Percentiles rank a stretch among this genome's conserved stretches.
Conservation (phyloP, 176 grass and related monocot genomes). For the Ananas comosus region DNA sequence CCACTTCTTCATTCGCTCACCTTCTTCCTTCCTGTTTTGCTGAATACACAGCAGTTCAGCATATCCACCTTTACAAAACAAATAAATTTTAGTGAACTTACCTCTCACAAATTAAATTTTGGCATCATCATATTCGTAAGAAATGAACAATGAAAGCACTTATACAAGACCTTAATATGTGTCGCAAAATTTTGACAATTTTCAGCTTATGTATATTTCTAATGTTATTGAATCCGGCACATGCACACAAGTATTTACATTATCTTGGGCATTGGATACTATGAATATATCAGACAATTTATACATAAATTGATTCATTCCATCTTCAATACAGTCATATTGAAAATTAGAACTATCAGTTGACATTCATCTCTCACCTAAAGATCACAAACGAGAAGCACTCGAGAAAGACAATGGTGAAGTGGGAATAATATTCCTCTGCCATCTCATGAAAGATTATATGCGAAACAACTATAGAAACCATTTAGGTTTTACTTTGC, state of each 20-base stretch:
- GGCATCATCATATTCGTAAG: neutral
- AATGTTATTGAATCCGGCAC: too few species aligned
- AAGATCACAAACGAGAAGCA: neutral
- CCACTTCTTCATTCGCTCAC: constrained; percentile 79
- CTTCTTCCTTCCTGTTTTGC: constrained; percentile 75
- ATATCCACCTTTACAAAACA: constrained; percentile 57
- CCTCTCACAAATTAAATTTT: neutral
- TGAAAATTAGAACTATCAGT: neutral
- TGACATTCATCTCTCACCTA: too few species aligned
- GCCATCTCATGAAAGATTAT: neutral
- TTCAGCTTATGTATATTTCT: too few species aligned
- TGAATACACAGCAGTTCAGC: constrained; percentile 70
- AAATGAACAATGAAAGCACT: neutral
- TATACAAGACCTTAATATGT: neutral
- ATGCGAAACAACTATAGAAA: too few species aligned
- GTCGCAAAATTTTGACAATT: too few species aligned
- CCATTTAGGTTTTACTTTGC: too few species aligned
- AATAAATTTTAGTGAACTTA: constrained; percentile 4
- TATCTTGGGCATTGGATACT: neutral
- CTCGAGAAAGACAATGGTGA: neutral
- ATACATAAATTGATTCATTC: neutral
- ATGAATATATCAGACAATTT: constrained; percentile 1
- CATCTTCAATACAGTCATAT: neutral
- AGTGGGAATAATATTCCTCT: neutral
- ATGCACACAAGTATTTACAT: too few species aligned